Base-by-base conservation (phyloP, 305 asterid species). In the Fraxinus sp. region DNA sequence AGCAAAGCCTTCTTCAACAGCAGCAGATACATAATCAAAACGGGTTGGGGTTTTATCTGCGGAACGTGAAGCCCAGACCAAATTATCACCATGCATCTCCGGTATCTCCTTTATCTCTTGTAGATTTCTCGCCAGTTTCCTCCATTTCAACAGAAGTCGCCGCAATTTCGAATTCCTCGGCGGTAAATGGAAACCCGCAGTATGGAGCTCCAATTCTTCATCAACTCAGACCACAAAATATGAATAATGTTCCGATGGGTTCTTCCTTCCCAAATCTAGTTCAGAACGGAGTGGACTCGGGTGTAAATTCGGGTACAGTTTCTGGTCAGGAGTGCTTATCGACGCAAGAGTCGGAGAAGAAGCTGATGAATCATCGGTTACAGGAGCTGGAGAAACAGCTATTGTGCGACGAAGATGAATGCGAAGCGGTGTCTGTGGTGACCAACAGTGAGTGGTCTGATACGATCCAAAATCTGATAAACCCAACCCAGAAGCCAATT, bases 361-460 rank as follows among this genome's bases (percentile, higher is more conserved):
- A 84, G 74, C 83, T 88, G 92, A 87, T 93, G 91, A 89, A 86
- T 78, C 86, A 92, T 81, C 87, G 84, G 76, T 88, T 95, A 5
- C 95, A 88, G 41, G 97, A 95, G 86, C 91, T 95, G 46, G 99
- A 95, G 59, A 94, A 95, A 59, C 89, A 94, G 88, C 93, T 95
- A 18, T 82, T 94, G 5, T 93, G 88, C n/a, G 99, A 95, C 35
- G 92, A 89, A 72, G 98, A 92, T 8, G 82, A 79, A 20, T 89
- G 83, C 2, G 92, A 90, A 37, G 84, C 78, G 13, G 88, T 89
- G 44, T 93, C 98, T 0, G 93, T 78, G 30, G 88, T 96, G 2
- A 93, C 94, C 3, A 84, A 91, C 87, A 91, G 90, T 86, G 98
- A 89, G 87, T 94, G 97, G 97, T 94, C 95, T 3, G 92, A 91